Evolutionary conservation across 108 stramenopile species (phyloP), one percentile per base, ranked within the genome.

Genomic region (Stephanodiscus triporus): DNA sequence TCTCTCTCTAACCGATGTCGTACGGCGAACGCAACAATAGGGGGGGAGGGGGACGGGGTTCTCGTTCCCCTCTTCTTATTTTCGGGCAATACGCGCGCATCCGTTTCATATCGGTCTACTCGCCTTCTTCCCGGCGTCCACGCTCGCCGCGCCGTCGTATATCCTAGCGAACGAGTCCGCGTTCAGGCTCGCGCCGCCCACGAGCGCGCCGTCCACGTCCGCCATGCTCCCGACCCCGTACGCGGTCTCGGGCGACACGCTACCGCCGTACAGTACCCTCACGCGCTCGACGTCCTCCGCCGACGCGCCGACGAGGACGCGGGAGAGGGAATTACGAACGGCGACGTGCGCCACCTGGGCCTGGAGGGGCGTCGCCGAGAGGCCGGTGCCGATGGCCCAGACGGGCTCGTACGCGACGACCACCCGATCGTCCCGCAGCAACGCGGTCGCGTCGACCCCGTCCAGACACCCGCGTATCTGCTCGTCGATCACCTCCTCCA

Each of bases 371-470:
- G 94, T 89, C 6, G 94, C 92, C 20, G 93, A 92, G 75, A 91
- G 85, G 23, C 97, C 97, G 27, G 96, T 97, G 64, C 96, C 97
- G 78, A 97, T 97, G 63, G 96, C 97, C 97, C 97, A 97, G 9
- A 96, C 91, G 5, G 96, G 95, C 69, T 96, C 96, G 71, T 96
- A 98, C 9, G 93, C 93, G 27, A 96, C 66, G 14, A 93, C 87
- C 14, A 96, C 48, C 8, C 82, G 61, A 56, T 64, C 61, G n/a
- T 63, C 40, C 38, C 86, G 45, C 8, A 85, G 69, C 22, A 29
- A 63, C 27, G 54, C 23, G 6, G 24, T 61, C 17, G 63, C 14
- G 22, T 61, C 68, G 3, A 97, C 69, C 27, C 85, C 89, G 17
- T 53, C 9, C 27, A 92, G 68, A 27, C 84, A 85, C 62, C 82